phyloP scores from a whole-genome alignment of 1,284 basidiomycete genomes.

The Fomitopsis betulina region DNA sequence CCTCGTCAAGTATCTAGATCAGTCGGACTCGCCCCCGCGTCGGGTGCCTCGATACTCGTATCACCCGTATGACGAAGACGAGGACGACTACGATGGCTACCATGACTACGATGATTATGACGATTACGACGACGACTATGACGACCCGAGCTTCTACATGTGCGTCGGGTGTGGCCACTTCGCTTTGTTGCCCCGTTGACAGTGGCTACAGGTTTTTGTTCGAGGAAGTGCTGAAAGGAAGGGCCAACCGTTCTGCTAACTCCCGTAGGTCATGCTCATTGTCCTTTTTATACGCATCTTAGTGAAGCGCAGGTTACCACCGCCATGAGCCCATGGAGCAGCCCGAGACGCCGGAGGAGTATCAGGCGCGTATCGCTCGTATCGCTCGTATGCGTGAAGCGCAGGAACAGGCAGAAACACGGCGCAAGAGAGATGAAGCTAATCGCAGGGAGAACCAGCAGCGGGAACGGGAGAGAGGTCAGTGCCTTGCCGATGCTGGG shows the following conservation, averaged over 20 bases:
- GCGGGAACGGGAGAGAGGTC: conserved; percentile 51
- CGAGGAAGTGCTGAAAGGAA: conserved; percentile 39
- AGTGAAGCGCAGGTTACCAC: conserved; percentile 7
- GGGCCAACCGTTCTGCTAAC: conserved; percentile 27
- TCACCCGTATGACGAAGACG: conserved; percentile 27
- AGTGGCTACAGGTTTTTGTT: conserved; percentile 38
- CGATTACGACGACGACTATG: conserved; percentile 26
- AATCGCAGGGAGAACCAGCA: conserved; percentile 41
- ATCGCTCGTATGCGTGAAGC: conserved; percentile 46
- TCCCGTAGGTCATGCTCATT: conserved; percentile 19
- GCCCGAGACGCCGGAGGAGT: conserved; percentile 45
- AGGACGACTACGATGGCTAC: conserved; percentile 22
- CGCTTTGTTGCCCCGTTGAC: background rate
- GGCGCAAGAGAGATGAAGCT: conserved; percentile 41
- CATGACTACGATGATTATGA: conserved; percentile 31
- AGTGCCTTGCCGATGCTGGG: conserved; percentile 3
- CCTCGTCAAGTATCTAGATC: conserved; percentile 50
- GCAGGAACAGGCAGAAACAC: conserved; percentile 46
- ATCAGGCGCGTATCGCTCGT: conserved; percentile 48
- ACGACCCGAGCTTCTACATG: conserved; percentile 40
- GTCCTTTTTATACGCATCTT: background rate
- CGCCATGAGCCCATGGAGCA: conserved; percentile 16
- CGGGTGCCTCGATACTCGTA: conserved; percentile 12
- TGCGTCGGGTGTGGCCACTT: conserved; percentile 19
- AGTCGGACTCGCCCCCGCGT: conserved; percentile 24